A percentile compares a stretch with the other conserved stretches of the same genome.
phyloP scores from a whole-genome alignment of 495 filamentous ascomycete species.

The Choiromyces venosus region DNA sequence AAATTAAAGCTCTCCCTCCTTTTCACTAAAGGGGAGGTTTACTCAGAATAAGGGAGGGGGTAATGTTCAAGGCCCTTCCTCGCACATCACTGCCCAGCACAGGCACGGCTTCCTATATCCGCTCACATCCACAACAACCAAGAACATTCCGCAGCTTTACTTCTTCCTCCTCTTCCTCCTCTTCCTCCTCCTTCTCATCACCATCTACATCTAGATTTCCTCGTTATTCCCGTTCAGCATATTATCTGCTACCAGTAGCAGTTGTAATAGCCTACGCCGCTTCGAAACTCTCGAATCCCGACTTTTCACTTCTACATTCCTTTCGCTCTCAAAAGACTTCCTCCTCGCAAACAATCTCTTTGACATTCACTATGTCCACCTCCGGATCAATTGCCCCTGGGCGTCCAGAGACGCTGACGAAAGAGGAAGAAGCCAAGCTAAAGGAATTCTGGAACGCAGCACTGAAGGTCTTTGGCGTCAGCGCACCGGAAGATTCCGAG shows the following conservation, averaged over 20 bases:
- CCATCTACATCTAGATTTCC: background rate
- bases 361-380: slow-evolving; percentile 12
- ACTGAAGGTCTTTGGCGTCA: slow-evolving; percentile 73
- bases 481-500: slow-evolving; percentile 33
- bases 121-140: slow-evolving; percentile 17
- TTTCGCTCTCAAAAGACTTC: background rate
- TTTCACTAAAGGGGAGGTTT: background rate
- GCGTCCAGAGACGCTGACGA: slow-evolving; percentile 77
- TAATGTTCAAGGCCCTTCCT: slow-evolving; percentile 27
- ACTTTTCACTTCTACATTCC: background rate
- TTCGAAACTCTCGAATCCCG: background rate
- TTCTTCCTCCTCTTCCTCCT: background rate
- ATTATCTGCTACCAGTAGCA: background rate
- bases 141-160: slow-evolving; percentile 4
- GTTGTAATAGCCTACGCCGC: background rate
- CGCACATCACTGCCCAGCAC: slow-evolving; percentile 25
- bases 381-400: slow-evolving; percentile 57
- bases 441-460: slow-evolving; percentile 76
- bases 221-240: background rate
- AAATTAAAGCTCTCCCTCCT: background rate
- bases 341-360: background rate
- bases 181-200: background rate
- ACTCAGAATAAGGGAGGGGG: background rate
- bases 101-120: slow-evolving; percentile 3
- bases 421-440: slow-evolving; percentile 81